Evolutionary conservation across 2,329 filamentous ascomycete genomes (phyloP).

Genomic region (Lecanicillium sp.): DNA sequence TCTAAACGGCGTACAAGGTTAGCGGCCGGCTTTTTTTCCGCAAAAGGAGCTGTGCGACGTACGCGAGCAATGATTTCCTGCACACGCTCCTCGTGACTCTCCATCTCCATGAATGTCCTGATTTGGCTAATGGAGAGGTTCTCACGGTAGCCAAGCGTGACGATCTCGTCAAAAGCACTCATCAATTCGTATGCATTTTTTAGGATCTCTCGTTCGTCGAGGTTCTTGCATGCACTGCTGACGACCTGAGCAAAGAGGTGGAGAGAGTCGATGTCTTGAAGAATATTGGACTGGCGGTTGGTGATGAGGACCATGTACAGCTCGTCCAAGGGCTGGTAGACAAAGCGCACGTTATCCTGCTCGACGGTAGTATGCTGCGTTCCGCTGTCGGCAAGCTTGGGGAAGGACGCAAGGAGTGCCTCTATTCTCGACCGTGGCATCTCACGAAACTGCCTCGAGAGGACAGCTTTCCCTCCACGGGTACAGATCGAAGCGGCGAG

Average conservation of each 20-base stretch:
- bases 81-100: constrained; percentile 96
- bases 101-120: constrained; percentile 99
- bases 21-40: constrained; percentile 10
- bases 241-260: constrained; percentile 98
- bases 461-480: constrained; percentile 92
- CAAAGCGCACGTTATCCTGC: constrained; percentile 98
- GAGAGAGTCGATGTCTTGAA: constrained; percentile 97
- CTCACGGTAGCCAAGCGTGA: constrained; percentile 91
- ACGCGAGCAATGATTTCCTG: constrained; percentile 94
- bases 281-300: constrained; percentile 97
- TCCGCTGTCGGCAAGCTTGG: constrained; percentile 90
- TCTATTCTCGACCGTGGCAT: constrained; percentile 96
- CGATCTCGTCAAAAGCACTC: constrained; percentile 93
- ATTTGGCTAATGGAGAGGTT: constrained; percentile 96
- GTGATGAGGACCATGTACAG: constrained; percentile 99
- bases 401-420: constrained; percentile 91
- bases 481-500: constrained; percentile 99
- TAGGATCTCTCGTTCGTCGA: constrained; percentile 92
- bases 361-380: constrained; percentile 98
- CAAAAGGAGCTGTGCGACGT: constrained; percentile 23
- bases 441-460: constrained; percentile 95
- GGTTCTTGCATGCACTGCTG: constrained; percentile 86
- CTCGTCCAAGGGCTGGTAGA: constrained; percentile 98
- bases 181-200: constrained; percentile 94
- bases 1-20: constrained; percentile 41